phyloP scores from a whole-genome alignment of 225 moss, liverwort and hornwort genomes.

The Physcomitrellopsis africana region DNA sequence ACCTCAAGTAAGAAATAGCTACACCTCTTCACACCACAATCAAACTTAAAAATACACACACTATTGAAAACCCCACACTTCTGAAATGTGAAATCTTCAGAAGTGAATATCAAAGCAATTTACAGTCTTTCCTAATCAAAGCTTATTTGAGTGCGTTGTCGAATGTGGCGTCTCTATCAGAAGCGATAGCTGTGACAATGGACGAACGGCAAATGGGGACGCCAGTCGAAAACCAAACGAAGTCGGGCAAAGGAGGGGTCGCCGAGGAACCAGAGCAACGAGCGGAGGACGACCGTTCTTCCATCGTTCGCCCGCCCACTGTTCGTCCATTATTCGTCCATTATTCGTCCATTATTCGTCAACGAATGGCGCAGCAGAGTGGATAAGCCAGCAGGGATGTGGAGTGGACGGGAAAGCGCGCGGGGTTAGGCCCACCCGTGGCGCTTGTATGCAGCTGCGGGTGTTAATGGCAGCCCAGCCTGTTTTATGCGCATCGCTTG shows the following conservation, averaged over 20 bases:
- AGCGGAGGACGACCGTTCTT: background rate
- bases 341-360: slow-evolving; percentile 16
- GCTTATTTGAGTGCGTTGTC: too few relatives aligned
- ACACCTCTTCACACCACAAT: too few relatives aligned
- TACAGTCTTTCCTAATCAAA: too few relatives aligned
- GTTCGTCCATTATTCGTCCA: slow-evolving; percentile 15
- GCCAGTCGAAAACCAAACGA: too few relatives aligned
- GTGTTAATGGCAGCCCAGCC: background rate
- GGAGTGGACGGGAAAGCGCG: slow-evolving; percentile 10
- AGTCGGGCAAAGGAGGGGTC: too few relatives aligned
- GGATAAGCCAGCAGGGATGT: slow-evolving; percentile 25
- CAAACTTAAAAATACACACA: too few relatives aligned
- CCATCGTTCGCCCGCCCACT: too few relatives aligned
- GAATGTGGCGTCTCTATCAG: too few relatives aligned
- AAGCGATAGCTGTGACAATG: background rate
- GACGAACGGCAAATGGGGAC: background rate
- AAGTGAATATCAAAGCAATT: too few relatives aligned
- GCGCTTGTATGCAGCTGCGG: background rate
- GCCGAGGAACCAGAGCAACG: slow-evolving; percentile 2
- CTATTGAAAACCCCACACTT: too few relatives aligned
- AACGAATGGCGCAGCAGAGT: background rate
- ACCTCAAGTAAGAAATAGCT: too few relatives aligned
- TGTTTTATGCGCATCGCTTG: background rate
- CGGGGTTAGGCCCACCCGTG: slow-evolving; percentile 5
- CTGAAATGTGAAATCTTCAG: too few relatives aligned